Conservation (phyloP, 73 alveolate genomes). For the Tetrahymena elliotti region DNA sequence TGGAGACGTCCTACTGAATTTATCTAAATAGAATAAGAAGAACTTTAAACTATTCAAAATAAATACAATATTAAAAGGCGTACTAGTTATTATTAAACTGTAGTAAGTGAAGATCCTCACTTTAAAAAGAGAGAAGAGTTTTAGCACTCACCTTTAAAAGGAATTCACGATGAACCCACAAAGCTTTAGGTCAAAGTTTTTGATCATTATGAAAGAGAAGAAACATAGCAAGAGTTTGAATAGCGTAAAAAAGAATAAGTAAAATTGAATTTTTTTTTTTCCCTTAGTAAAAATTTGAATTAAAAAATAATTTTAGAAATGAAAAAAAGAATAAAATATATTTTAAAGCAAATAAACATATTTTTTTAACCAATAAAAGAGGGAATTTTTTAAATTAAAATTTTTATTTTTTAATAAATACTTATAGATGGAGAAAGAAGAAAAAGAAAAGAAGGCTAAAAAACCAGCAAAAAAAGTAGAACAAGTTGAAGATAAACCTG, state of each 20-base stretch:
- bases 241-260: constrained; percentile 65
- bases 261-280: constrained; percentile 1
- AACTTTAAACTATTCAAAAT: neutral
- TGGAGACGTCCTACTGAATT: constrained; percentile 50
- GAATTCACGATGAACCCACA: constrained; percentile 23
- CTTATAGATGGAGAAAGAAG: constrained; percentile 41
- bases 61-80: constrained; percentile 25
- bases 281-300: too few relatives aligned
- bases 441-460: constrained; percentile 51
- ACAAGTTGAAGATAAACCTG: constrained; percentile 42
- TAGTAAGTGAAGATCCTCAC: neutral
- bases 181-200: constrained; percentile 44
- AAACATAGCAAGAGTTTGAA: constrained; percentile 73
- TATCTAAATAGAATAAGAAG: constrained; percentile 41
- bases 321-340: too few relatives aligned
- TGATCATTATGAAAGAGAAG: constrained; percentile 66
- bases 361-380: too few relatives aligned
- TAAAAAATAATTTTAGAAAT: too few relatives aligned
- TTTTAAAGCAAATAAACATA: too few relatives aligned
- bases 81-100: constrained; percentile 23
- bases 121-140: constrained; percentile 14
- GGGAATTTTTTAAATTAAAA: neutral
- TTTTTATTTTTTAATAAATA: neutral
- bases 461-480: constrained; percentile 43
- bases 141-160: constrained; percentile 28